A percentile compares a stretch with the other conserved stretches of the same genome.
These are phyloP conservation scores for Pythium sp. DNA, from an alignment of 352 stramenopile genomes.

Conservation along the genomic window DNA sequence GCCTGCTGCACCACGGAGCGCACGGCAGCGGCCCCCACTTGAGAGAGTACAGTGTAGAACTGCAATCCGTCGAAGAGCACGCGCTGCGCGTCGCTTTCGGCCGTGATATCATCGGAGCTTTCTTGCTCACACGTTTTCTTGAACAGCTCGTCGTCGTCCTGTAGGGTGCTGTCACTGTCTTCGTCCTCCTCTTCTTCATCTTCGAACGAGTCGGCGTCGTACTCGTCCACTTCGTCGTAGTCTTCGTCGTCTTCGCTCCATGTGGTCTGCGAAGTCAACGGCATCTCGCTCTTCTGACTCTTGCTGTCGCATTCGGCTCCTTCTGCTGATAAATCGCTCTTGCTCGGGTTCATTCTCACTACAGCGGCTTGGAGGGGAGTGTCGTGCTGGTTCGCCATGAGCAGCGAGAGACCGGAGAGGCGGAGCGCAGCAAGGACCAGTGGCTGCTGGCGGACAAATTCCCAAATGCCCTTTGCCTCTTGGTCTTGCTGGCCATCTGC, in stretches of 20 bases:
- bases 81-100: conserved; percentile 19
- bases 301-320: conserved; percentile 4
- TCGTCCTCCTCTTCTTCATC: conserved; percentile 7
- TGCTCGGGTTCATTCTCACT: neutral
- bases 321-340: neutral
- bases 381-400: conserved; percentile 29
- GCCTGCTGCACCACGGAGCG: conserved; percentile 35
- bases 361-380: conserved; percentile 10
- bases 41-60: conserved; percentile 60
- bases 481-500: neutral
- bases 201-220: conserved; percentile 5
- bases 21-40: conserved; percentile 35
- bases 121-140: conserved; percentile 1
- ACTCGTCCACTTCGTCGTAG: neutral
- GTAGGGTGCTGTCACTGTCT: neutral
- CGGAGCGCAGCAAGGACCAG: conserved; percentile 1
- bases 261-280: neutral
- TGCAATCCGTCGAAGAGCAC: conserved; percentile 57
- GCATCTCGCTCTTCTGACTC: neutral
- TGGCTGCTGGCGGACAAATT: conserved; percentile 8
- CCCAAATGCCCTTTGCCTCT: conserved; percentile 1
- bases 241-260: conserved; percentile 6
- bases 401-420: conserved; percentile 17
- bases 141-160: conserved; percentile 6
- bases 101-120: conserved; percentile 1